Evolutionary conservation across 2,329 filamentous ascomycete genomes (phyloP), one percentile per base, ranked within the genome.

Genomic region (Fusarium nygamai): DNA sequence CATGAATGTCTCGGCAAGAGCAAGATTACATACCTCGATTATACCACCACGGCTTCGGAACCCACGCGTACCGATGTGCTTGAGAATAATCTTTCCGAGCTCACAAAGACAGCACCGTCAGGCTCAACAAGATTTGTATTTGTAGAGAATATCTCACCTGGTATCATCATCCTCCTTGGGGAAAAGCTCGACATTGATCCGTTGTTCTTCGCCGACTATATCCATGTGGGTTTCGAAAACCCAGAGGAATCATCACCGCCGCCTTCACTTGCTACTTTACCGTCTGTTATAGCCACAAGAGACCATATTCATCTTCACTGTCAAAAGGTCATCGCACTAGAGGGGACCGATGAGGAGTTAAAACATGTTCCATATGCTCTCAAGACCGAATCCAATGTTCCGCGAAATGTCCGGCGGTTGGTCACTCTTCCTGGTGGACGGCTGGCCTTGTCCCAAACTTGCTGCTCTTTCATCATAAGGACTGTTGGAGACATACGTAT

Each of bases 231-330:
- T 3, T 57, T 57, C 9, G 53, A 10, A 27, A 57, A 27, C 1
- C 16, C 6, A 6, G 27, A 33, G 0, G 7, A 57, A 6, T 5
- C 6, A 8, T 17, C 36, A 5, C 38, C 38, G 11, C 38, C 38
- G 0, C 54, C 54, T 0, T 44, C 29, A 11, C 3, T 7, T 1
- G 54, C 54, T 0, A 43, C 12, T 0, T 13, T 57, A 0, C 38
- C 38, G 0, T 57, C 54, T 0, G 1, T 3, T 0, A 57, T 44
- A 57, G 38, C 27, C 0, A 57, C 22, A 5, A 57, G 22, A 5
- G 29, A 57, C 3, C 29, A 44, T 12, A 57, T 57, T 8, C 54
- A 43, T 6, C 38, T 57, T 7, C 54, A 57, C 6, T 34, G 22
- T 4, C 54, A 57, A 4, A 57, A 57, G 11, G 38, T 57, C 1